Evolutionary conservation across 371 early-diverging fungal genomes (phyloP).

Genomic region (Mortierella sp.): DNA sequence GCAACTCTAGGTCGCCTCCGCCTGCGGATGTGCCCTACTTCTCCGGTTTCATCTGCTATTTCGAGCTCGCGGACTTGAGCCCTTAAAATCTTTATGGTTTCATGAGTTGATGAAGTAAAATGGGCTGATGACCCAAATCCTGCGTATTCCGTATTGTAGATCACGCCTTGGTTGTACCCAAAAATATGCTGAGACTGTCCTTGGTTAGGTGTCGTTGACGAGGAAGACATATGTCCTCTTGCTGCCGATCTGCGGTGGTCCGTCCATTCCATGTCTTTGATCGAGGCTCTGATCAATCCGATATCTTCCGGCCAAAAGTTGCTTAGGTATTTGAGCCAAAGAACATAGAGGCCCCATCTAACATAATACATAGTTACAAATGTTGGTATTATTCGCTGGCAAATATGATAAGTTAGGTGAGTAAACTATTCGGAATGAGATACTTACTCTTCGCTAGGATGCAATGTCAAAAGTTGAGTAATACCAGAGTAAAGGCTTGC

Average conservation of each 20-base stretch:
- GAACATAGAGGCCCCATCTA: conserved; percentile 46
- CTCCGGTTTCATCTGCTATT: conserved; percentile 35
- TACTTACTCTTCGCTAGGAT: conserved; percentile 48
- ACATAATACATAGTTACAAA: background rate
- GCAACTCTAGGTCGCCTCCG: conserved; percentile 33
- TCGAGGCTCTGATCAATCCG: conserved; percentile 41
- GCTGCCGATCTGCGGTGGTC: conserved; percentile 27
- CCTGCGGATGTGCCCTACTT: conserved; percentile 43
- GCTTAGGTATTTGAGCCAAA: conserved; percentile 50
- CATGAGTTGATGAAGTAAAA: conserved; percentile 18
- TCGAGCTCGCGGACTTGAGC: conserved; percentile 36
- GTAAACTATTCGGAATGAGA: background rate
- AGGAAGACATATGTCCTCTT: background rate
- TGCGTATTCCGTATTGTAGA: background rate
- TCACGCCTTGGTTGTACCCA: conserved; percentile 9
- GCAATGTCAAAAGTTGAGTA: conserved; percentile 44
- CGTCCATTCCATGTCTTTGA: conserved; percentile 36
- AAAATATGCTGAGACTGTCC: conserved; percentile 11
- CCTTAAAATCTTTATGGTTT: conserved; percentile 43
- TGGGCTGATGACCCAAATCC: conserved; percentile 5
- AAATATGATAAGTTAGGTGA: background rate
- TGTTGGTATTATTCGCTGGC: background rate
- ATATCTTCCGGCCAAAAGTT: conserved; percentile 57
- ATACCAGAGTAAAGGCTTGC: conserved; percentile 48
- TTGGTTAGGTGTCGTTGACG: background rate